Percentiles rank a stretch among this genome's conserved stretches.
Evolutionary conservation across 2,329 filamentous ascomycete species (phyloP).

Genomic region (Talaromyces sp.): DNA sequence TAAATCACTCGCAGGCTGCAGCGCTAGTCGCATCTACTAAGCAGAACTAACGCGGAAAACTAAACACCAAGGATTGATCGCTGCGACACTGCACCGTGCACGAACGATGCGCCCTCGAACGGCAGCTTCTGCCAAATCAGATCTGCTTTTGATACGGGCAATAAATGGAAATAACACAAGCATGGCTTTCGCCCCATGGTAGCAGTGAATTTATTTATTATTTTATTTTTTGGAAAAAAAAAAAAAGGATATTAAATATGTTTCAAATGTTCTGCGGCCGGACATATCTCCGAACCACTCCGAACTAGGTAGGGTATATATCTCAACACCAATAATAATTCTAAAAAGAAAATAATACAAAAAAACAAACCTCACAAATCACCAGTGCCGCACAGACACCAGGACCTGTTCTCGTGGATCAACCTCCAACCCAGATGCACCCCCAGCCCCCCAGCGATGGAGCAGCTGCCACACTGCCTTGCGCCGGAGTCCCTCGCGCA

Average conservation of each 20-base stretch:
- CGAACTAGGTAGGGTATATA: neutral
- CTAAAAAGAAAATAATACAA: neutral
- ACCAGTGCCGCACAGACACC: slow-evolving; percentile 68
- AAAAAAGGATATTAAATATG: too few relatives aligned
- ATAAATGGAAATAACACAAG: neutral
- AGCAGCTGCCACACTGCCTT: slow-evolving; percentile 58
- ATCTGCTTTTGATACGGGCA: neutral
- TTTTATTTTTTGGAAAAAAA: too few relatives aligned
- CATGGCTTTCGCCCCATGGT: neutral
- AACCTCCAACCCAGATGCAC: slow-evolving; percentile 28
- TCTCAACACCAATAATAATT: neutral
- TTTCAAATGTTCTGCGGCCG: too few relatives aligned
- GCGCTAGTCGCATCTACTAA: neutral
- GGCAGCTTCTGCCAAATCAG: neutral
- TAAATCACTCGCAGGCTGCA: neutral
- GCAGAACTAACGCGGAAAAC: neutral
- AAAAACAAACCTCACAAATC: neutral
- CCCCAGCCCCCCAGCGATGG: slow-evolving; percentile 62
- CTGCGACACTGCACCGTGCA: neutral
- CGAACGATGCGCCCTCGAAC: neutral
- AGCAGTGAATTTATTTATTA: neutral
- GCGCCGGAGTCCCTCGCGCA: slow-evolving; percentile 81
- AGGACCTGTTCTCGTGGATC: slow-evolving; percentile 42
- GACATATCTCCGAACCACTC: neutral
- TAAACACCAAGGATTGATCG: neutral